Percentiles rank a stretch among this genome's conserved stretches.
These are phyloP conservation scores for Saccharomyces hybrid DNA, from an alignment of 1,139 yeast genomes.

Conservation along the genomic window DNA sequence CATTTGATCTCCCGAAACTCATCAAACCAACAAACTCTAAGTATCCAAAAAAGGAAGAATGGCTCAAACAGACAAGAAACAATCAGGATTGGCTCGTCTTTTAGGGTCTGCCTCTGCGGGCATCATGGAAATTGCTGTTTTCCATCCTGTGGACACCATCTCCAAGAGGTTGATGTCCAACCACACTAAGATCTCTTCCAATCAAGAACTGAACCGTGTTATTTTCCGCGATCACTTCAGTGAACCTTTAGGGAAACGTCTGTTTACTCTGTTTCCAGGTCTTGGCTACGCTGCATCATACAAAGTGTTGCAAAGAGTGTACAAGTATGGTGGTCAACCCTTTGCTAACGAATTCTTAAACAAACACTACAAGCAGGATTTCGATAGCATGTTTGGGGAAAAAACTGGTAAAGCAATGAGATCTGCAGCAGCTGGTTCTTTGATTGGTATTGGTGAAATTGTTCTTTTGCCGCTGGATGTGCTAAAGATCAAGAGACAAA, in stretches of 20 bases:
- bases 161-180: conserved; percentile 97
- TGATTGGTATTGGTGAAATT: conserved; percentile 97
- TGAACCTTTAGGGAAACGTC: conserved; percentile 61
- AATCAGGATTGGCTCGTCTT: conserved; percentile 83
- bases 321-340: conserved; percentile 99
- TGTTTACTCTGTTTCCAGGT: conserved; percentile 90
- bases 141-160: conserved; percentile 98
- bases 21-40: neutral
- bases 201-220: conserved; percentile 68
- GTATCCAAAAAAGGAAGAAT: neutral
- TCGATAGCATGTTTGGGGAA: conserved; percentile 74
- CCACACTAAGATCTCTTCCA: conserved; percentile 61
- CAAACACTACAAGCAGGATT: conserved; percentile 60
- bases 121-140: conserved; percentile 88
- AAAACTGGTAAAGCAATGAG: conserved; percentile 94
- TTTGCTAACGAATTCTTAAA: conserved; percentile 90
- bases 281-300: conserved; percentile 97
- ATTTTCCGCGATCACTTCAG: conserved; percentile 79
- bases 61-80: conserved; percentile 61
- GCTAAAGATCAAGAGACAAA: conserved; percentile 94
- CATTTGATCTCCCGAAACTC: neutral
- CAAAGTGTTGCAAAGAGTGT: conserved; percentile 93
- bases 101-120: conserved; percentile 98
- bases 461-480: conserved; percentile 93
- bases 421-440: conserved; percentile 95